Conservation (phyloP, 257 asterid species). For the Solanum etuberosum region DNA sequence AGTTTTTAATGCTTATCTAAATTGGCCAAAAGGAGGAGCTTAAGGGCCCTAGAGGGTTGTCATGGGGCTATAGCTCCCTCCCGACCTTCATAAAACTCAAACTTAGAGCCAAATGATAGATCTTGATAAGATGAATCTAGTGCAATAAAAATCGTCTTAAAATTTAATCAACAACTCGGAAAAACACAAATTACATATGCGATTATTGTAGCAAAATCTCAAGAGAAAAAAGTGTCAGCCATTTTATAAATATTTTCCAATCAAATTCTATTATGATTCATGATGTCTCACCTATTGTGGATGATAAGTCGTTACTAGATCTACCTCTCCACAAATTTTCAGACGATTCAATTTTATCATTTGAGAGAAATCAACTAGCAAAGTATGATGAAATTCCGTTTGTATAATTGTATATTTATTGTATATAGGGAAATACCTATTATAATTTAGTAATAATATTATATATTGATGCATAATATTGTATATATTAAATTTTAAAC, state of each 20-base stretch:
- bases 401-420: neutral
- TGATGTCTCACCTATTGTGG: neutral
- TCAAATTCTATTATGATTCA: too few relatives aligned
- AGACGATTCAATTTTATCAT: neutral
- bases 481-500: neutral
- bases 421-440: neutral
- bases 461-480: neutral
- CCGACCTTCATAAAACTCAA: too few relatives aligned
- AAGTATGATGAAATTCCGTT: neutral
- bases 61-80: too few relatives aligned
- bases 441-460: too few relatives aligned
- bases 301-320: too few relatives aligned
- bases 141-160: too few relatives aligned
- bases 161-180: neutral
- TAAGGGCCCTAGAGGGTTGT: too few relatives aligned
- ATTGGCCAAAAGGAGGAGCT: neutral
- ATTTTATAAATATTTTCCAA: neutral
- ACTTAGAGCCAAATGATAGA: too few relatives aligned
- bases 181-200: too few relatives aligned
- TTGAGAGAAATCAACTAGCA: neutral
- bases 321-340: neutral
- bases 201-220: neutral
- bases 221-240: neutral
- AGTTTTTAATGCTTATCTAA: neutral
- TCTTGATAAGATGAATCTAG: too few relatives aligned